Conservation (phyloP, 148 eudicot species). For the Persicaria maculosa region DNA sequence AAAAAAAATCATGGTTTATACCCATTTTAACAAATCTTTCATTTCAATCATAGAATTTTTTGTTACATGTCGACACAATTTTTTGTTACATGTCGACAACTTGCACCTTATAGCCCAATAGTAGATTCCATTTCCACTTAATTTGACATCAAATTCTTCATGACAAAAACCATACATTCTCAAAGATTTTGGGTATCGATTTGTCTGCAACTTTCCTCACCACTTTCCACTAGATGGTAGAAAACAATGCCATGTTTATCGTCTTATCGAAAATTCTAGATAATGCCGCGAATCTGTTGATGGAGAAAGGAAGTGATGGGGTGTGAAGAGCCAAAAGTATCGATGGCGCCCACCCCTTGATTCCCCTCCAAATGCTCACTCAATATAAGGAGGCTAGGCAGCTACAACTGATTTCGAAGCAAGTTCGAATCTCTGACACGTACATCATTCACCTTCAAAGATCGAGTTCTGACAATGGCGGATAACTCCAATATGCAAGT, state of each 20-base stretch:
- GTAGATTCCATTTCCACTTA: constrained; percentile 2
- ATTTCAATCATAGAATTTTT: no score
- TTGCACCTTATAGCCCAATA: not conserved
- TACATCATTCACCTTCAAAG: not conserved
- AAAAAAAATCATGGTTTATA: no score
- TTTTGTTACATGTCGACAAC: not conserved
- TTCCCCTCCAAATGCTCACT: not conserved
- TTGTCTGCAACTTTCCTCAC: not conserved
- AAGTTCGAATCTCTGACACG: not conserved
- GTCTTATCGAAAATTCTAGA: not conserved
- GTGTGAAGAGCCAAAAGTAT: not conserved
- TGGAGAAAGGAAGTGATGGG: not conserved
- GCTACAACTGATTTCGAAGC: not conserved
- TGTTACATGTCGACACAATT: not conserved
- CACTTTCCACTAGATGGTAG: not conserved
- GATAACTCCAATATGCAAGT: not conserved
- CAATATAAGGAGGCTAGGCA: not conserved
- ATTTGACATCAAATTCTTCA: not conserved
- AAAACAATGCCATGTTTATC: not conserved
- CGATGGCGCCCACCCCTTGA: not conserved
- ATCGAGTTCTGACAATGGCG: not conserved
- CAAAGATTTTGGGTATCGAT: not conserved
- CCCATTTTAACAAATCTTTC: no score
- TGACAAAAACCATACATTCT: not conserved
- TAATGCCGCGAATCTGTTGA: not conserved